These are phyloP conservation scores for Phytophthora fragariae DNA, from an alignment of 352 stramenopile species.

Conservation along the genomic window DNA sequence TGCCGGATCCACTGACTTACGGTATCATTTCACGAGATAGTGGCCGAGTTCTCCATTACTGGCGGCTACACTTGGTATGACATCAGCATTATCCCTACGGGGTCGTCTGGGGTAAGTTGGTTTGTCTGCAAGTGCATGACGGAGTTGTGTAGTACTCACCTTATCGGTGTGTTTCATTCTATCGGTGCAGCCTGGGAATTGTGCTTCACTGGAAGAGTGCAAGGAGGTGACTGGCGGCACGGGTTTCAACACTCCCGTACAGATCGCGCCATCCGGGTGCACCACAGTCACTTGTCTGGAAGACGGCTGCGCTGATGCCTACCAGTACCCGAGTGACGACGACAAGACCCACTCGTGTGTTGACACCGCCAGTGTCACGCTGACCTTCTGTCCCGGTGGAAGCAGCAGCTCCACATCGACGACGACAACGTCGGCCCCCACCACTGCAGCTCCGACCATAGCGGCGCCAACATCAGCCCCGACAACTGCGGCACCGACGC, in stretches of 20 bases:
- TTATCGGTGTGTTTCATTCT: neutral
- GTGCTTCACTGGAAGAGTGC: conserved; percentile 48
- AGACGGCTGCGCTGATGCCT: conserved; percentile 59
- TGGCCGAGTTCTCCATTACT: conserved; percentile 53
- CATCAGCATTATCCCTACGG: conserved; percentile 62
- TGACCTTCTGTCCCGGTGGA: conserved; percentile 66
- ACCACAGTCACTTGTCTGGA: conserved; percentile 46
- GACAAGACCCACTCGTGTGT: conserved; percentile 62
- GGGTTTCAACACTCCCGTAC: conserved; percentile 67
- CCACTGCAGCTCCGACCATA: conserved; percentile 3
- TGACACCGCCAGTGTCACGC: conserved; percentile 42
- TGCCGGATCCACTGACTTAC: neutral
- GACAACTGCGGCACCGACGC: neutral
- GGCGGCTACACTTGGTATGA: conserved; percentile 54
- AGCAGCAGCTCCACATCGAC: conserved; percentile 26
- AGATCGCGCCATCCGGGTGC: conserved; percentile 57
- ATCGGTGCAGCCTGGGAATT: conserved; percentile 36
- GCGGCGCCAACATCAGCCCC: conserved; percentile 5
- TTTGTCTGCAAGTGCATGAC: neutral
- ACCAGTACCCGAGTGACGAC: conserved; percentile 65
- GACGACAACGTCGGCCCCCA: conserved; percentile 6
- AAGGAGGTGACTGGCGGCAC: conserved; percentile 48
- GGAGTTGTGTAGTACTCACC: neutral
- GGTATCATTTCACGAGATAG: conserved; percentile 14
- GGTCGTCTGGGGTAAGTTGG: conserved; percentile 31